Evolutionary conservation across 2,329 filamentous ascomycete species (phyloP), one percentile per base, ranked within the genome.

Genomic region (Pseudogymnoascus verrucosus): DNA sequence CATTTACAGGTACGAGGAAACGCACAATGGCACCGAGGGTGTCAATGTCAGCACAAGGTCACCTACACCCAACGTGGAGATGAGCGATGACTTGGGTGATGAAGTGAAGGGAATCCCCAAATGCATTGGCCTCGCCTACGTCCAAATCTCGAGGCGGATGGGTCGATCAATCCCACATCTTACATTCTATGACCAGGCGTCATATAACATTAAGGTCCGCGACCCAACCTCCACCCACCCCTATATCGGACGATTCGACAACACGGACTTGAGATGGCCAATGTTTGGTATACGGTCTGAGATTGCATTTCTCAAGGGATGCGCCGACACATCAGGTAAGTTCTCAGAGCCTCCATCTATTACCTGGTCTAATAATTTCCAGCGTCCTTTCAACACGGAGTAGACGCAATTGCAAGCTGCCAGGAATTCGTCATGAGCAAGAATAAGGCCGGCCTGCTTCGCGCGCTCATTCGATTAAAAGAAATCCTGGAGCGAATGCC

Each of bases 381-480:
- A 75, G 78, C 78, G 5, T 81, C 79, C 0, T 81, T 81, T 65
- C 79, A 82, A 59, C 78, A 82, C 64, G 79, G 79, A 1, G 78
- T 79, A 0, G 79, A 81, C 63, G 79, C 79, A 19, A 82, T 83
- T 31, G 80, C 81, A 0, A 77, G 77, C 2, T 83, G 80, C 40
- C 81, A 83, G 69, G 81, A 83, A 64, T 76, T 79, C 44, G 80
- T 83, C 59, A 82, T 83, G 80, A 81, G 78, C 65, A 74, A 75
- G 26, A 78, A 83, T 60, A 70, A 78, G n/a, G 80, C 83, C 64
- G 77, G 77, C 1, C 76, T 83, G 0, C 72, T 83, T 3, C 75
- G 76, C 2, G 79, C 82, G 62, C 77, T 83, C 74, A 76, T 83
- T 57, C 74, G 77, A 2, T 73, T 83, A 0, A 83, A 83, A 64